Conservation (phyloP, 2,329 filamentous ascomycete species). For the Apiospora phragmitis region DNA sequence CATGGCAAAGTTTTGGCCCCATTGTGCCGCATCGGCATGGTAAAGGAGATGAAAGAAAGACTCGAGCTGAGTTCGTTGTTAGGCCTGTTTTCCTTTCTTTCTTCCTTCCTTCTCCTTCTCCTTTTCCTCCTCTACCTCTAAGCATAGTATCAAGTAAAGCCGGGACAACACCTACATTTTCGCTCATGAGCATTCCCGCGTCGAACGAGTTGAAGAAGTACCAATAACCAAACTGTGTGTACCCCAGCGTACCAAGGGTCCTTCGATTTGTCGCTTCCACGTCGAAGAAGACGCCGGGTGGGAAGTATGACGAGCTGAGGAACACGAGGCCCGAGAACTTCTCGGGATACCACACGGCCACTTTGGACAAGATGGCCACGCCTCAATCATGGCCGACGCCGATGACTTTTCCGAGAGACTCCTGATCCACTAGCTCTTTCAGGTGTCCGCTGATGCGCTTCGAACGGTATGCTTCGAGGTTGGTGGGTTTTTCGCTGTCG, state of each 20-base stretch:
- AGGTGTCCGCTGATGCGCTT: constrained; percentile 35
- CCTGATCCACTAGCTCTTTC: constrained; percentile 32
- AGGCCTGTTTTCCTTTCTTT: no score
- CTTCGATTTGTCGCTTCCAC: background rate
- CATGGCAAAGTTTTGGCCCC: constrained; percentile 13
- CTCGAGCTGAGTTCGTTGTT: constrained; percentile 10
- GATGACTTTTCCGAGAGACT: constrained; percentile 18
- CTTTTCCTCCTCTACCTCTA: background rate
- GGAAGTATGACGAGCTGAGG: constrained; percentile 15
- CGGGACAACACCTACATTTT: background rate
- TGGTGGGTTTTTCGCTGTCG: constrained; percentile 31
- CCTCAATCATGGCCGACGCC: constrained; percentile 35
- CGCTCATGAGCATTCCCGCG: constrained; percentile 6
- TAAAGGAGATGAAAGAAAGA: constrained; percentile 14
- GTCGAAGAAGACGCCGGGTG: constrained; percentile 1
- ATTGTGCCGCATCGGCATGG: constrained; percentile 2
- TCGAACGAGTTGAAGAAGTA: constrained; percentile 17
- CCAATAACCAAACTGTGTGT: constrained; percentile 15
- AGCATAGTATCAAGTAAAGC: background rate
- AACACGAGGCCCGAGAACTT: constrained; percentile 19
- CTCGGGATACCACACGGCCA: constrained; percentile 14
- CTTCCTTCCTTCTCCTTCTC: background rate
- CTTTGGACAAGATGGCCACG: constrained; percentile 10
- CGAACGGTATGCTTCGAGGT: constrained; percentile 28
- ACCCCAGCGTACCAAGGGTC: background rate